phyloP scores from a whole-genome alignment of 306 rosid species.

The Prunus campanulata region DNA sequence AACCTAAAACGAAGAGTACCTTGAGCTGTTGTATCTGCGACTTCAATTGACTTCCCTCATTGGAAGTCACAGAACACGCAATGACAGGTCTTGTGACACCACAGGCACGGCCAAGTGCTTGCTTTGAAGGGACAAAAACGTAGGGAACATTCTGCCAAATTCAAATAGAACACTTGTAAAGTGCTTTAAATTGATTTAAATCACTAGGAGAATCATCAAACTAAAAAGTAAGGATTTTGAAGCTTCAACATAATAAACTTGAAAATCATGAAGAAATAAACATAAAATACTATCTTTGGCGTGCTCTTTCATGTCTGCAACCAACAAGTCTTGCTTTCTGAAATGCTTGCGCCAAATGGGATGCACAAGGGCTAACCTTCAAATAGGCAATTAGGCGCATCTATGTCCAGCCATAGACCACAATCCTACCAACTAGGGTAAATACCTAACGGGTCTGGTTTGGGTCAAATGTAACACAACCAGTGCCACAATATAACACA shows the following conservation, averaged over 20 bases:
- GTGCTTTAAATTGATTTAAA: neutral
- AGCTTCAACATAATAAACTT: neutral
- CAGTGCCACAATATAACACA: no score
- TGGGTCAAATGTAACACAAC: no score
- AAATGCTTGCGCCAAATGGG: no score
- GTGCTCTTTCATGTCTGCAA: no score
- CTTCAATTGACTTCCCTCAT: conserved; percentile 93
- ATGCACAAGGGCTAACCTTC: no score
- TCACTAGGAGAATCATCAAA: neutral
- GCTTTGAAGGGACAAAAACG: conserved; percentile 84
- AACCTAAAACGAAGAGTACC: conserved; percentile 33
- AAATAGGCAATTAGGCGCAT: no score
- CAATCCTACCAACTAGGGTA: no score
- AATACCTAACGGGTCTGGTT: no score
- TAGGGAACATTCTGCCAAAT: conserved; percentile 75
- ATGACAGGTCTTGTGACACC: conserved; percentile 91
- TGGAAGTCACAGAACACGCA: conserved; percentile 82
- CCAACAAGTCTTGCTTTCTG: no score
- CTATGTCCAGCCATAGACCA: no score
- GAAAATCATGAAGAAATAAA: neutral
- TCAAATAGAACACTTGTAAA: neutral
- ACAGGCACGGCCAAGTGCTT: conserved; percentile 93
- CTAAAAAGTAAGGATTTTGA: neutral
- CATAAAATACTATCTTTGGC: no score
- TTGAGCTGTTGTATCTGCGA: conserved; percentile 79